Conservation (phyloP, 2,329 filamentous ascomycete genomes). For the Pseudogymnoascus sp. region DNA sequence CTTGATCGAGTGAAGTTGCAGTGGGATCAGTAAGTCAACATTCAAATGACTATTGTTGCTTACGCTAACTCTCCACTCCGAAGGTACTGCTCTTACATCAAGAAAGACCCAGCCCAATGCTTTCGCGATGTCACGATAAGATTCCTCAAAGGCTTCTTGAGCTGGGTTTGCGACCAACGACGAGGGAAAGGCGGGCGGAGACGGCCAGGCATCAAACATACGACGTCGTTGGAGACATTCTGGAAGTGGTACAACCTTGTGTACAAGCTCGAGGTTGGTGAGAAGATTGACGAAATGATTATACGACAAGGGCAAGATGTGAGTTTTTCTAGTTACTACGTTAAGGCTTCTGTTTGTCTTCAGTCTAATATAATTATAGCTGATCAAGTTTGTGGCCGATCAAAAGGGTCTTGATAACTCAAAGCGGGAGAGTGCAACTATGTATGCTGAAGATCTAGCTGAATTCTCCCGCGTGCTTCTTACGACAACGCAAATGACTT, state of each 20-base stretch:
- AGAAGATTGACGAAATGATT: constrained; percentile 10
- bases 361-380: constrained; percentile 16
- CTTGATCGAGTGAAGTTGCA: constrained; percentile 12
- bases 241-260: constrained; percentile 23
- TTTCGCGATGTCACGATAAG: constrained; percentile 11
- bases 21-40: constrained; percentile 2
- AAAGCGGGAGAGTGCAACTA: constrained; percentile 23
- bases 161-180: constrained; percentile 15
- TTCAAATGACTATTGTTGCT: background rate
- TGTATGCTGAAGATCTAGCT: constrained; percentile 29
- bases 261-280: constrained; percentile 6
- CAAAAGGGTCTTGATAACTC: constrained; percentile 23
- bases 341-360: background rate
- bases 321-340: background rate
- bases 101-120: constrained; percentile 13
- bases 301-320: constrained; percentile 6
- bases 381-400: constrained; percentile 23
- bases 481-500: constrained; percentile 27
- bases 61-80: constrained; percentile 9
- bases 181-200: constrained; percentile 13
- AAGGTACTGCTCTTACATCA: constrained; percentile 17
- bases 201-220: constrained; percentile 9
- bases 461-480: constrained; percentile 27
- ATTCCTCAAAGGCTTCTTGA: constrained; percentile 14
- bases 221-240: constrained; percentile 22